phyloP scores from a whole-genome alignment of 2,329 filamentous ascomycete genomes.

The Colletotrichum incanum region DNA sequence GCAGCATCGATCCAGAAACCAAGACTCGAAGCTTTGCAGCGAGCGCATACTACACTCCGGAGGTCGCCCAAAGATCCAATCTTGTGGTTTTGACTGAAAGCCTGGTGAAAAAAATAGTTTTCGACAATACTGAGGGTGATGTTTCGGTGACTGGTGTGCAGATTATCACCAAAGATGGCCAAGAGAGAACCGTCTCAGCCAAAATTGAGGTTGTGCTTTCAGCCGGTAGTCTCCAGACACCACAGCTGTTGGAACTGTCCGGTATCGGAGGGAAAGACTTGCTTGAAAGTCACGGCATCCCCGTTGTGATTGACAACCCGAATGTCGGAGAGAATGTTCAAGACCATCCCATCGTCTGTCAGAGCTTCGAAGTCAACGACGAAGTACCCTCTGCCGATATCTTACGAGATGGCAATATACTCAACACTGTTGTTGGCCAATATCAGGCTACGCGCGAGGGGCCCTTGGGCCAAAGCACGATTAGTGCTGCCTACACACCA shows the following conservation, averaged over 20 bases:
- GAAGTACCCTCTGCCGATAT: constrained; percentile 55
- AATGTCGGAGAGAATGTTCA: constrained; percentile 58
- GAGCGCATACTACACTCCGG: constrained; percentile 52
- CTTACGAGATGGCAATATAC: constrained; percentile 52
- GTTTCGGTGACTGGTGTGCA: constrained; percentile 22
- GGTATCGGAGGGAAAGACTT: constrained; percentile 55
- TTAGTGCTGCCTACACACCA: constrained; percentile 50
- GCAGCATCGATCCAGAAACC: constrained; percentile 51
- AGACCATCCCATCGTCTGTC: constrained; percentile 58
- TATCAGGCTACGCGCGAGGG: constrained; percentile 54
- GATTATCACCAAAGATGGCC: constrained; percentile 21
- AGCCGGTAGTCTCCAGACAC: constrained; percentile 59
- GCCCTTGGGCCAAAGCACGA: constrained; percentile 51
- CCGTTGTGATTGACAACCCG: constrained; percentile 52
- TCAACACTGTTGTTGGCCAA: constrained; percentile 52
- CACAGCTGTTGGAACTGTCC: constrained; percentile 60
- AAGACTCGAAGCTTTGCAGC: constrained; percentile 53
- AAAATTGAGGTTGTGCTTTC: constrained; percentile 59
- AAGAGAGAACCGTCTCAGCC: constrained; percentile 44
- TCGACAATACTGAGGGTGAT: neutral
- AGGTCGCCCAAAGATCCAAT: constrained; percentile 43
- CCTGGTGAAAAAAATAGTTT: constrained; percentile 23
- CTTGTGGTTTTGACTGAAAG: constrained; percentile 47
- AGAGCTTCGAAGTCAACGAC: constrained; percentile 59
- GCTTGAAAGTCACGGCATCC: constrained; percentile 51